These are phyloP conservation scores for Senecio squalidus DNA, from an alignment of 140 eudicot species.

Conservation along the genomic window DNA sequence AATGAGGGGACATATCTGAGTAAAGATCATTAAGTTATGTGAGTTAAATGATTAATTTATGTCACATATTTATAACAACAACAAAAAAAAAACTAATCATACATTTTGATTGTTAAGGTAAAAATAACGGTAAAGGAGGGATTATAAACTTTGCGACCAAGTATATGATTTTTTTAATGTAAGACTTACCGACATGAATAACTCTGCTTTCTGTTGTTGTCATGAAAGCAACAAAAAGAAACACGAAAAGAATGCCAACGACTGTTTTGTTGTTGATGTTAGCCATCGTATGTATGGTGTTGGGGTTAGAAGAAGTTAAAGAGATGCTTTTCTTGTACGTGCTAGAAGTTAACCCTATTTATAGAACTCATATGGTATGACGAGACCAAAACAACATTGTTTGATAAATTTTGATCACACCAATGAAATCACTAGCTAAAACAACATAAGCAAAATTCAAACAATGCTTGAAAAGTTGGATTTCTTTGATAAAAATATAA, in stretches of 20 bases:
- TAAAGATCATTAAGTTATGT: not conserved
- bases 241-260: constrained; percentile 11
- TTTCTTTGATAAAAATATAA: too few relatives aligned
- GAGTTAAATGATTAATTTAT: not conserved
- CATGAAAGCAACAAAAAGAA: constrained; percentile 4
- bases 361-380: constrained; percentile 2
- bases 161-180: not conserved
- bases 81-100: too few relatives aligned
- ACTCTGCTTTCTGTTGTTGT: constrained; percentile 6
- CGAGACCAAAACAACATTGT: not conserved
- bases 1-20: constrained; percentile 9
- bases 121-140: not conserved
- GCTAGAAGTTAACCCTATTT: constrained; percentile 4
- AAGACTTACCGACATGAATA: constrained; percentile 8
- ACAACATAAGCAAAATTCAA: too few relatives aligned
- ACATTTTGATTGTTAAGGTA: not conserved
- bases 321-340: not conserved
- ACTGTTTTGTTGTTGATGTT: constrained; percentile 12
- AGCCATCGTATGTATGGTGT: not conserved
- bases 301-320: not conserved
- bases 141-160: not conserved
- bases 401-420: too few relatives aligned
- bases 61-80: not conserved
- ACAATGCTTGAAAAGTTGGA: too few relatives aligned
- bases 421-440: too few relatives aligned